Evolutionary conservation across 2,329 filamentous ascomycete genomes (phyloP).

Genomic region (Cercospora berteroae): DNA sequence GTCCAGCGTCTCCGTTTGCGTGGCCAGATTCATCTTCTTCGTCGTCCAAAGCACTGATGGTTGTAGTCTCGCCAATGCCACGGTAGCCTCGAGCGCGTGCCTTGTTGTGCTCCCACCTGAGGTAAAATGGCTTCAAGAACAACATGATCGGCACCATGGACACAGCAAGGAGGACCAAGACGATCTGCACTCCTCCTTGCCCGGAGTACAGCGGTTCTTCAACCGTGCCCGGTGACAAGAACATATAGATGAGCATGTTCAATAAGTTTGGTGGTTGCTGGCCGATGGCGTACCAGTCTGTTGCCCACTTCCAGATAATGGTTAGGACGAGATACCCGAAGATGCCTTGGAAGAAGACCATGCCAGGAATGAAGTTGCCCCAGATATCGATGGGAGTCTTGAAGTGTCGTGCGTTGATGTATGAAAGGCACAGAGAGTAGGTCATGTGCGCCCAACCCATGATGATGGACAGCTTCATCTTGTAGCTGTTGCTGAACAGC

Average conservation of each 20-base stretch:
- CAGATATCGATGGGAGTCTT: slow-evolving; percentile 93
- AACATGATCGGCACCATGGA: slow-evolving; percentile 85
- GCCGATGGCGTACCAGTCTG: slow-evolving; percentile 74
- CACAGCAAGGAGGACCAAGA: slow-evolving; percentile 78
- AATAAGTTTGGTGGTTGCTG: slow-evolving; percentile 78
- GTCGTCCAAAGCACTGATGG: slow-evolving; percentile 84
- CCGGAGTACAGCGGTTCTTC: slow-evolving; percentile 74
- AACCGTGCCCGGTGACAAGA: slow-evolving; percentile 76
- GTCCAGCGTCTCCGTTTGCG: slow-evolving; percentile 58
- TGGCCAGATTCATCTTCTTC: slow-evolving; percentile 74
- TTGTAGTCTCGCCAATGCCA: slow-evolving; percentile 83
- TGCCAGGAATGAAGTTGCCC: slow-evolving; percentile 95
- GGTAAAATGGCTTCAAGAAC: slow-evolving; percentile 92
- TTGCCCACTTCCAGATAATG: slow-evolving; percentile 95
- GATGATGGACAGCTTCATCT: slow-evolving; percentile 99
- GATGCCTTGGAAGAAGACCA: slow-evolving; percentile 99
- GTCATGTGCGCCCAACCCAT: slow-evolving; percentile 99
- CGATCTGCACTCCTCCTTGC: slow-evolving; percentile 71
- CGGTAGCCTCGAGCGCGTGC: slow-evolving; percentile 86
- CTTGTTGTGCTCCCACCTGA: slow-evolving; percentile 88
- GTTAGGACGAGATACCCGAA: slow-evolving; percentile 94
- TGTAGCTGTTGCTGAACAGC: slow-evolving; percentile 96
- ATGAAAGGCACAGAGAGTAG: slow-evolving; percentile 89
- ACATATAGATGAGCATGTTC: slow-evolving; percentile 99
- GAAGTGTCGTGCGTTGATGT: slow-evolving; percentile 92